Base-by-base conservation (phyloP, 2,329 filamentous ascomycete species). In the Penicillium sp. region DNA sequence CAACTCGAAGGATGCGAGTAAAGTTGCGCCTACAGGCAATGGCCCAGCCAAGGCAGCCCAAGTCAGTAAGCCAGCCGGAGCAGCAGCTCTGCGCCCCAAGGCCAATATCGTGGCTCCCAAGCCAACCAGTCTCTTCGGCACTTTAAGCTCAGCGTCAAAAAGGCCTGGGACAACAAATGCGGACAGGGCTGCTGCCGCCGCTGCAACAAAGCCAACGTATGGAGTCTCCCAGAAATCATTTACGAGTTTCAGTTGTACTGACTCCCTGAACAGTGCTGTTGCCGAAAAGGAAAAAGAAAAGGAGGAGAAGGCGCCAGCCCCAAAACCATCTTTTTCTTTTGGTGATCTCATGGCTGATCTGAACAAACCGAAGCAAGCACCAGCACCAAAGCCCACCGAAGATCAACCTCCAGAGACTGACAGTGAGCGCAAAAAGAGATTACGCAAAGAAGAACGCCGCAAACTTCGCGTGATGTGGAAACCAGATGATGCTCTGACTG, bases 401-500 rank as follows among this genome's bases (percentile, higher is more conserved):
- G 76, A 81, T 30, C 66, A 70, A 6, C 78, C 81, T 1, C 78
- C 79, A 0, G 84, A 87, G 67, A 86, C 82, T 0, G 75, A 80
- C 47, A 84, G 86, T 64, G 79, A 86, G 64, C 83, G 78, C 49
- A 67, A 76, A 18, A 85, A 81, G 68, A 79, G 84, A 26, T 67
- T 85, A 2, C 78, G 82, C 8, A 87, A 86, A 60, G 84, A 87
- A 64, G 77, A 78, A 45, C 78, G 84, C 34, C 79, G 83, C 36
- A 84, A 82, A 59, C 68, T 87, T 30, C 81, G 83, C 18, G 84
- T 87, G 5, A 78, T 74, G 7, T 87, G 84, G 78, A 85, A 83
- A 57, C 76, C 80, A 0, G 83, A 84, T 57, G 76, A 79, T 16
- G 74, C 77, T 27, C 74, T 87, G 11, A 81, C 81, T 3, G 75